Base-by-base conservation (phyloP, 805 yeast species). In the Myxozyma mucilagina region DNA sequence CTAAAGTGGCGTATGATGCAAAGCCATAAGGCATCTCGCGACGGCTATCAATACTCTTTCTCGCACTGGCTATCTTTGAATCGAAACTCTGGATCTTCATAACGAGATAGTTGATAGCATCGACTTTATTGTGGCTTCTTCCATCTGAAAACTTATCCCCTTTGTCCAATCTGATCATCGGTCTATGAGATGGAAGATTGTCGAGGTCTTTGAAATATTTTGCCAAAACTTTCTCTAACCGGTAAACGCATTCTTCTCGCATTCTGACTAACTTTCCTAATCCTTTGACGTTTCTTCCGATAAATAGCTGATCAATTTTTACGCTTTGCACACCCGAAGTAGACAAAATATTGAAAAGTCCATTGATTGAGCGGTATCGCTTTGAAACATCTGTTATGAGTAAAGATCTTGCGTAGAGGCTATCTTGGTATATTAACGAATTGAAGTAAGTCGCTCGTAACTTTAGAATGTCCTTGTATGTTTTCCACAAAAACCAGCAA, bases 21-120 rank as follows among this genome's bases (percentile, higher is more conserved):
- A 75, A 75, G 3, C 76, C 78, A 49, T 70, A 75, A n/a, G 68
- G 64, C 62, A 54, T 60, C 60, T 64, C 63, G 51, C 57, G 59
- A n/a, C 57, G 57, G 45, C 57, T 60, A 32, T 63, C 70, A 16
- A 53, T 42, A 20, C 54, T 53, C 45, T 53, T 70, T 18, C 70
- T 68, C n/a, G 70, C 71, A 8, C 48, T 51, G 11, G 47, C 56
- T 20, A 74, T 72, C 38, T 61, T 54, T 8, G 61, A 53, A 24
- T 66, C 73, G 11, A 70, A 65, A 10, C 44, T 44, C n/a, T 53
- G 58, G 42, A 65, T 59, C 13, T 63, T 47, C n/a, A 53, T 43
- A 14, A 58, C 45, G 35, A 64, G 69, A 49, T 71, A 71, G 20
- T 70, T 68, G 47, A 72, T 70, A 18, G 74, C 71, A 47, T 71